Base-by-base conservation (phyloP, 2,329 filamentous ascomycete species). In the Lecanicillium sp. region DNA sequence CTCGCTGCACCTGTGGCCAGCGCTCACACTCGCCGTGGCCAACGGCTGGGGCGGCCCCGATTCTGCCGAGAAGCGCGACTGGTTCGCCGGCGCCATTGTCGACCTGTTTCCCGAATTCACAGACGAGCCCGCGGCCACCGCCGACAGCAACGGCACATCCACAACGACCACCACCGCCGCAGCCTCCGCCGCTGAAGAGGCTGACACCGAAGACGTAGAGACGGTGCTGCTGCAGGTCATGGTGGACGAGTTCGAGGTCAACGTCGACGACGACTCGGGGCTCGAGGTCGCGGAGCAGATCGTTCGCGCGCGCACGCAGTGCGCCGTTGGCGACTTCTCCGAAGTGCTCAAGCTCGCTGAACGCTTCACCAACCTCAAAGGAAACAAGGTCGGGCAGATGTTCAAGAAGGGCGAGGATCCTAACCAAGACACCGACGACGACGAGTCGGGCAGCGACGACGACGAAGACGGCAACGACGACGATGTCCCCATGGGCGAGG, bases 211-310 rank as follows among this genome's bases (percentile, higher is more conserved):
- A 54, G 89, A 96, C 58, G 72, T 96, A 36, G 91, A 97, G 71
- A 78, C 84, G 33, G 82, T 94, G 44, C 73, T 97, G 40, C 73
- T 95, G 39, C 87, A 96, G 60, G 83, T 95, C 52, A 93, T 97
- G 85, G 78, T 86, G 53, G 93, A 97, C 69, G 93, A 98, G 67
- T 98, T 97, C 61, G 90, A 95, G 60, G 86, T 93, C 48, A 84
- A 87, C 49, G 80, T 96, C 23, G 93, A 97, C 60, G 93, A 98
- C 65, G 90, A 90, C 58, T 91, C 84, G 40, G 86, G 83, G 27
- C 81, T 78, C 45, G 78, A 84, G 48, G 79, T 95, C 6, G 90
- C 90, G 9, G 72, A 74, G 50, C 75, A 83, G 57, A 87, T 97
- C 50, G 68, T 94, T 64, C 73, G 75, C 44, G 69, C 91, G 54